These are phyloP conservation scores for Tolypocladium guangdongense DNA, from an alignment of 2,329 filamentous ascomycete species.

Conservation along the genomic window DNA sequence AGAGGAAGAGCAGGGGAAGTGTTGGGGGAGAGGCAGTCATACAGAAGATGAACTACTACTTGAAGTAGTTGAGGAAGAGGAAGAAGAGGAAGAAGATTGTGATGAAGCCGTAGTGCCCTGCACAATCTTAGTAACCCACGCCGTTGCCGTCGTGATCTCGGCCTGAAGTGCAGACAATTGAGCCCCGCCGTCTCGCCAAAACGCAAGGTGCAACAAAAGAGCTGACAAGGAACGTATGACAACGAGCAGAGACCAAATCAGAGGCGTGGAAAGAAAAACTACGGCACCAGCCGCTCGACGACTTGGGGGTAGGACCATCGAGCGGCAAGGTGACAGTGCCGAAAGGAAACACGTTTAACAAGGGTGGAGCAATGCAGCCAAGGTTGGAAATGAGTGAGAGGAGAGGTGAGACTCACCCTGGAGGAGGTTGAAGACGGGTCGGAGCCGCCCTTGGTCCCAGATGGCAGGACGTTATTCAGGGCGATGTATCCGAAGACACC, in stretches of 20 bases:
- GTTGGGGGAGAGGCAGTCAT: conserved; percentile 18
- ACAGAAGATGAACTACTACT: conserved; percentile 18
- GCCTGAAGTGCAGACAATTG: conserved; percentile 17
- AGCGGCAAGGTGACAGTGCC: background rate
- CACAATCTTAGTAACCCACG: conserved; percentile 23
- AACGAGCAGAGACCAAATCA: background rate
- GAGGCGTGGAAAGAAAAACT: background rate
- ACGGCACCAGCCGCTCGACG: background rate
- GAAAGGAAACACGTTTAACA: background rate
- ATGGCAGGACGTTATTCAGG: conserved; percentile 35
- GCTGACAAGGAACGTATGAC: background rate
- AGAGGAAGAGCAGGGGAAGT: background rate
- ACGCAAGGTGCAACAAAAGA: conserved; percentile 7
- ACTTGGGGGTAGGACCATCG: background rate
- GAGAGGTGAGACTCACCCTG: conserved; percentile 14
- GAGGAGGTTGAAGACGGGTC: conserved; percentile 9
- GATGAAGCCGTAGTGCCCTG: conserved; percentile 18
- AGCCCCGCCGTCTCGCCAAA: conserved; percentile 8
- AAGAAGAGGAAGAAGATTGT: conserved; percentile 8
- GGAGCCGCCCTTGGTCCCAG: conserved; percentile 38
- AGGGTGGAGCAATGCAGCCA: background rate
- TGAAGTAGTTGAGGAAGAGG: conserved; percentile 14
- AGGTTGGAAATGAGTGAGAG: conserved; percentile 1
- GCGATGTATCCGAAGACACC: conserved; percentile 56
- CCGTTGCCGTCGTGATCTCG: conserved; percentile 16